Evolutionary conservation across 2,329 filamentous ascomycete genomes (phyloP).

Genomic region (Paracoccidioides lutzii): DNA sequence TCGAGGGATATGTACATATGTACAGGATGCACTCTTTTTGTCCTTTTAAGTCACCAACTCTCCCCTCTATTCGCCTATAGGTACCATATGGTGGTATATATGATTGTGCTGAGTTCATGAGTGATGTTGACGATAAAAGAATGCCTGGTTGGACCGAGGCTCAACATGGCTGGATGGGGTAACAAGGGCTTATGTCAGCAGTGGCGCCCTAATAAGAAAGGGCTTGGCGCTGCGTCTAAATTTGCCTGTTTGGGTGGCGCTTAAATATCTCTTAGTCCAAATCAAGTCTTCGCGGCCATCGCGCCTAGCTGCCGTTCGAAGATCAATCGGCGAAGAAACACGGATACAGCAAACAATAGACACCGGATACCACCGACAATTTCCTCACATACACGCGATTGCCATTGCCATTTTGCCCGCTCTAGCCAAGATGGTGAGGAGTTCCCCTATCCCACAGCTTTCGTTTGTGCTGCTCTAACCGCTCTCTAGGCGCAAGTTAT

Average conservation of each 20-base stretch:
- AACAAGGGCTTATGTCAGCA: neutral
- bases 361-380: neutral
- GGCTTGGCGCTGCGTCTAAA: neutral
- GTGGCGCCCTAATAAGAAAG: neutral
- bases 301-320: too few species aligned
- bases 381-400: neutral
- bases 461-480: conserved; percentile 7
- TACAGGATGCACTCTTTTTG: too few species aligned
- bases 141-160: neutral
- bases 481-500: conserved; percentile 57
- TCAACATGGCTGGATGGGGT: too few species aligned
- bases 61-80: too few species aligned
- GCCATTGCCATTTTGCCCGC: neutral
- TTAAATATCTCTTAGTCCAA: too few species aligned
- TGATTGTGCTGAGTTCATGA: too few species aligned
- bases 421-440: conserved; percentile 9
- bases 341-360: neutral
- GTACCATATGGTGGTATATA: too few species aligned
- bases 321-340: neutral
- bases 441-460: conserved; percentile 3
- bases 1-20: too few species aligned
- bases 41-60: too few species aligned
- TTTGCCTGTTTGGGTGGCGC: neutral
- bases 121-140: too few species aligned
- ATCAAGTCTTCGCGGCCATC: too few species aligned